A percentile compares a stretch with the other conserved stretches of the same genome.
phyloP scores from a whole-genome alignment of 768 basidiomycete species.

The Daedaleopsis sinensis region DNA sequence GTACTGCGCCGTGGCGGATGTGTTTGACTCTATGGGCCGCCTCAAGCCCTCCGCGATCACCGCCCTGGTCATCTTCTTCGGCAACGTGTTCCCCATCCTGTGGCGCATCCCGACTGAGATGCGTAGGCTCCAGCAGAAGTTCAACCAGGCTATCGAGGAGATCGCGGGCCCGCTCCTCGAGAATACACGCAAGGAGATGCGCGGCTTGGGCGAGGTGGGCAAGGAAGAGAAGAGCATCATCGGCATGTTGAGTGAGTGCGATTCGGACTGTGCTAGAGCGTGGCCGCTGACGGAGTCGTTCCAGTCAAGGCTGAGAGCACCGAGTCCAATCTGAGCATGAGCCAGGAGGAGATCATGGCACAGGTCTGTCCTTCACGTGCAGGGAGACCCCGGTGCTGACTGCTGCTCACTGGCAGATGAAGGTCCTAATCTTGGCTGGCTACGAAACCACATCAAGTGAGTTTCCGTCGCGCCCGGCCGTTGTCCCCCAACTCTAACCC shows the following conservation, averaged over 20 bases:
- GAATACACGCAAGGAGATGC: conserved; percentile 37
- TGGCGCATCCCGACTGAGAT: conserved; percentile 35
- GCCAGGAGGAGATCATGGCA: conserved; percentile 45
- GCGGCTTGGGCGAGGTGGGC: conserved; percentile 26
- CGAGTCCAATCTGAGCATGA: conserved; percentile 35
- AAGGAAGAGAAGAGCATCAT: conserved; percentile 40
- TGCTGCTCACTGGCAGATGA: conserved; percentile 32
- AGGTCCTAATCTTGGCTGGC: conserved; percentile 43
- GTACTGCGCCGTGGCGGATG: conserved; percentile 37
- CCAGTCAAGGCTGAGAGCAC: conserved; percentile 41
- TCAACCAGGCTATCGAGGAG: conserved; percentile 35
- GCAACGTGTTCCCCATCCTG: conserved; percentile 34
- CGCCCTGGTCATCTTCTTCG: conserved; percentile 29
- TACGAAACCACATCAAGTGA: conserved; percentile 56
- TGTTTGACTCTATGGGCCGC: conserved; percentile 27
- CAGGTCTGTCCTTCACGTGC: conserved; percentile 28
- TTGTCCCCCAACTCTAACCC: background rate
- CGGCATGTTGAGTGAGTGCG: conserved; percentile 37
- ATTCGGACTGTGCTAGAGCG: background rate
- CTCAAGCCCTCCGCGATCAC: conserved; percentile 11
- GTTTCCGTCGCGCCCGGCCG: conserved; percentile 8
- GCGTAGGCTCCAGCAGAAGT: conserved; percentile 24
- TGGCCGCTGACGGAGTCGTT: background rate
- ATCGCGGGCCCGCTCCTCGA: conserved; percentile 38
- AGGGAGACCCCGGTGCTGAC: background rate